Evolutionary conservation across 164 flowering plant genomes (phyloP).

Genomic region (Tetrastigma voinierianum): DNA sequence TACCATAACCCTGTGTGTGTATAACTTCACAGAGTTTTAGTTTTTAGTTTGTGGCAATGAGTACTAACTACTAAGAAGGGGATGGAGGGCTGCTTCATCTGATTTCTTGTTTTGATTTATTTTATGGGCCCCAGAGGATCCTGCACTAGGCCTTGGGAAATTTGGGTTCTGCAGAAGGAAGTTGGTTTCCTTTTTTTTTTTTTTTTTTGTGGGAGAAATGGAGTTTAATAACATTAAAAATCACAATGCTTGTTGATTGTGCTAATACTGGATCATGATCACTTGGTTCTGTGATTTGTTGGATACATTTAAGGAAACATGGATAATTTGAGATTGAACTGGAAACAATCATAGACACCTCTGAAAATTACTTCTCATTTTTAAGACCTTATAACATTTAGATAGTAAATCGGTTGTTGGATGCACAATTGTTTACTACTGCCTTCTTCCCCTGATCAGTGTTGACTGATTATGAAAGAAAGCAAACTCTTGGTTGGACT

Average conservation of each 20-base stretch:
- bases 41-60: not conserved
- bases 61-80: not conserved
- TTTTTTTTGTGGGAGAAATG: too few relatives aligned
- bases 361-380: not conserved
- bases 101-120: not conserved
- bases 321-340: not conserved
- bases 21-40: not conserved
- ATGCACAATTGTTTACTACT: not conserved
- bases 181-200: too few relatives aligned
- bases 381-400: too few relatives aligned
- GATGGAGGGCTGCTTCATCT: not conserved
- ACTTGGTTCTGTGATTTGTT: too few relatives aligned
- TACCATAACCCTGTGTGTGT: too few relatives aligned
- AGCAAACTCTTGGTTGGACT: not conserved
- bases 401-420: not conserved
- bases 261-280: not conserved
- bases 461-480: not conserved
- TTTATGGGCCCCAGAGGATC: not conserved
- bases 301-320: too few relatives aligned
- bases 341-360: not conserved
- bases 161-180: too few relatives aligned
- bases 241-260: not conserved
- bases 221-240: not conserved
- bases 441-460: not conserved
- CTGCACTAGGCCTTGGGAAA: not conserved